phyloP scores from a whole-genome alignment of 1,139 yeast genomes.

The Diutina catenulata region DNA sequence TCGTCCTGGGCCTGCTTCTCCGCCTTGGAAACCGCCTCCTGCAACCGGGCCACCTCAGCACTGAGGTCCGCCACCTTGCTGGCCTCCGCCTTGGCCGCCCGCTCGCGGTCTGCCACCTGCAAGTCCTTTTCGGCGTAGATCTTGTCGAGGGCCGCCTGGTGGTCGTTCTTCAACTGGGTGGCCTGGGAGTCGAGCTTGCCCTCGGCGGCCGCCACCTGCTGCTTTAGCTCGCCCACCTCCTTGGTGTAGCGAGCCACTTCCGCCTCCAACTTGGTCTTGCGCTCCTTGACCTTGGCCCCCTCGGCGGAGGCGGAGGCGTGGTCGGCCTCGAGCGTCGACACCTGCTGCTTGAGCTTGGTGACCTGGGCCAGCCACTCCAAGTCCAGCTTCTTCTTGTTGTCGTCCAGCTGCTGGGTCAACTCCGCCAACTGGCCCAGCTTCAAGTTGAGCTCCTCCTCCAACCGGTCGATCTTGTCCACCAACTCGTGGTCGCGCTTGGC shows the following conservation, averaged over 20 bases:
- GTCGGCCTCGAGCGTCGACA: neutral
- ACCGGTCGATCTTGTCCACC: slow-evolving; percentile 6
- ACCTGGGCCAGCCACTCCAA: slow-evolving; percentile 2
- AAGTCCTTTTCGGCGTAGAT: slow-evolving; percentile 4
- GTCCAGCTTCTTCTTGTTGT: neutral
- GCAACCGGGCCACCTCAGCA: slow-evolving; percentile 5
- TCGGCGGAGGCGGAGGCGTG: neutral
- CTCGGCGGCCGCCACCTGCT: neutral
- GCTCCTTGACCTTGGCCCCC: neutral
- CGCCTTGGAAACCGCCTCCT: neutral
- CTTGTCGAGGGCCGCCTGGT: neutral
- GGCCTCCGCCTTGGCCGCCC: neutral
- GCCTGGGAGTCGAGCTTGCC: neutral
- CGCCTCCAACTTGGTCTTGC: neutral
- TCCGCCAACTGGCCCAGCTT: slow-evolving; percentile 6
- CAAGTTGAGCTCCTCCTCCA: slow-evolving; percentile 6
- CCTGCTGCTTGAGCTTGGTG: neutral
- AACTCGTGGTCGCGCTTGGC: slow-evolving; percentile 1
- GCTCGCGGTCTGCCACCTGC: neutral
- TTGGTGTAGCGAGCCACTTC: neutral
- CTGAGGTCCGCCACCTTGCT: neutral
- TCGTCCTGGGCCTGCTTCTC: slow-evolving; percentile 4
- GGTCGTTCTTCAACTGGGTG: neutral
- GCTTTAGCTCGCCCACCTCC: neutral
- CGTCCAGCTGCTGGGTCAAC: neutral